A percentile compares a stretch with the other conserved stretches of the same genome.
Evolutionary conservation across 257 asterid species (phyloP).

Genomic region (Parsonsia alboflavescens): DNA sequence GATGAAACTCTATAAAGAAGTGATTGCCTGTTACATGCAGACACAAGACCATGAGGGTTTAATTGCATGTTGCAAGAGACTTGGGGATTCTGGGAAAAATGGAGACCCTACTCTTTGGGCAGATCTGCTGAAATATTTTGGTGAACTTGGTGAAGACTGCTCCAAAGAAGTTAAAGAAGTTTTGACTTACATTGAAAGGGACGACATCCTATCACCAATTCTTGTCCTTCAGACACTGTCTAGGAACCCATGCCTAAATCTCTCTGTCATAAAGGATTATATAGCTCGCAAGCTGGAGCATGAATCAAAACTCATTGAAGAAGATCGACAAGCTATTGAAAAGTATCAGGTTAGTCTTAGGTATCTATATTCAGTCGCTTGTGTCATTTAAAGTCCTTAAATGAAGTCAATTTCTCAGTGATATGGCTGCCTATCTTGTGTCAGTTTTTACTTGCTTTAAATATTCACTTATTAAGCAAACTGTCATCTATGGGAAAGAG

Average conservation of each 20-base stretch:
- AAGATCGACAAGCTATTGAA: slow-evolving; percentile 73
- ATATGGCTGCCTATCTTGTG: not conserved
- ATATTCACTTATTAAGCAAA: not conserved
- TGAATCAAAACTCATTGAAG: slow-evolving; percentile 89
- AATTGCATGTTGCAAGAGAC: slow-evolving; percentile 95
- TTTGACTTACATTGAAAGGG: slow-evolving; percentile 78
- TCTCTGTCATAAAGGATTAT: slow-evolving; percentile 89
- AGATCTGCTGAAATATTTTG: slow-evolving; percentile 84
- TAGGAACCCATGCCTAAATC: slow-evolving; percentile 83
- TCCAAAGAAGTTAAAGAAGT: slow-evolving; percentile 91
- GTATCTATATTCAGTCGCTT: slow-evolving; percentile 8
- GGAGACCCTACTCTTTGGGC: slow-evolving; percentile 96
- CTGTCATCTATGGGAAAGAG: not conserved
- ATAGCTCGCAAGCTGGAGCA: slow-evolving; percentile 86
- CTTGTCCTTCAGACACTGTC: slow-evolving; percentile 86
- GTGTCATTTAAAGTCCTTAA: not conserved
- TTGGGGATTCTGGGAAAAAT: slow-evolving; percentile 82
- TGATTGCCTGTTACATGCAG: slow-evolving; percentile 94
- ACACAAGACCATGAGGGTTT: slow-evolving; percentile 88
- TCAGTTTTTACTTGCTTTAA: not conserved
- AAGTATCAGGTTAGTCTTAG: slow-evolving; percentile 72
- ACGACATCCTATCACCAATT: slow-evolving; percentile 90
- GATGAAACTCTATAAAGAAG: slow-evolving; percentile 92
- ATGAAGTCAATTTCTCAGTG: not conserved
- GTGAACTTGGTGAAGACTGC: slow-evolving; percentile 98